phyloP scores from a whole-genome alignment of 768 basidiomycete species.

The Amanita rubescens region DNA sequence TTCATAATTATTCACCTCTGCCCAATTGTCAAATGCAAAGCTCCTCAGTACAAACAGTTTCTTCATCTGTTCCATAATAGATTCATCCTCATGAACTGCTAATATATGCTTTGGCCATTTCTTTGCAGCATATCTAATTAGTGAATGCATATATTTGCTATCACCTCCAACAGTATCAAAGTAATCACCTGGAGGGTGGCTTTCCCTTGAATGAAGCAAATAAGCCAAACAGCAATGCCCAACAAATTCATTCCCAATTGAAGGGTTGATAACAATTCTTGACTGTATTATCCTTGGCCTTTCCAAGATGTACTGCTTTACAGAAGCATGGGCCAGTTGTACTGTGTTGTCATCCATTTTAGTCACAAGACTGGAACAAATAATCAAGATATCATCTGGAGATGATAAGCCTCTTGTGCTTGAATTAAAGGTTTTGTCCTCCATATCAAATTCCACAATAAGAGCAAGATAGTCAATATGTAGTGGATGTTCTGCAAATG shows the following conservation, averaged over 20 bases:
- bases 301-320: constrained; percentile 1
- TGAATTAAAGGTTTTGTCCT: background rate
- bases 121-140: background rate
- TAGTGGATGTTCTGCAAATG: background rate
- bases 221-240: background rate
- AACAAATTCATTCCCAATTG: background rate
- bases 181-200: too few species aligned
- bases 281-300: background rate
- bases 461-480: background rate
- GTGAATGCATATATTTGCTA: background rate
- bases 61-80: background rate
- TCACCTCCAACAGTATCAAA: too few species aligned
- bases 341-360: background rate
- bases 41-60: background rate
- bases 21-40: background rate
- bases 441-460: background rate
- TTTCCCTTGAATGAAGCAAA: background rate
- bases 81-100: background rate
- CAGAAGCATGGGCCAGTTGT: background rate
- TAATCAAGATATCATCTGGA: background rate
- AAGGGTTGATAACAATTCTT: background rate
- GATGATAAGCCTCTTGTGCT: background rate
- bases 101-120: background rate
- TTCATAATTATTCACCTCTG: background rate
- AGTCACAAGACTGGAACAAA: constrained; percentile 1